Evolutionary conservation across 176 grass and related monocot species (phyloP).

Genomic region (Pontederia crassipes): DNA sequence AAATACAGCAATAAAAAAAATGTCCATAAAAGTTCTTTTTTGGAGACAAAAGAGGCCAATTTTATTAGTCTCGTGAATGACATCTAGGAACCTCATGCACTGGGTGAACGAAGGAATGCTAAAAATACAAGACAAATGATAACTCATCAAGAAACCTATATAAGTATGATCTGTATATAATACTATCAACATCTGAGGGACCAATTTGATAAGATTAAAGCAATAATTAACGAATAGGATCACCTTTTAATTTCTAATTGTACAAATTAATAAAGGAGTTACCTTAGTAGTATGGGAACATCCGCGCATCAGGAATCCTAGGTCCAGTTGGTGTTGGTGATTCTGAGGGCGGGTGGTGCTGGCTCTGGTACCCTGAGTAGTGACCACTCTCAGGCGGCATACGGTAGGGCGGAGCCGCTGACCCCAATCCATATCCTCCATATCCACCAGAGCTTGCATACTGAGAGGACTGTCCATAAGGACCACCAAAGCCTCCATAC

Average conservation of each 20-base stretch:
- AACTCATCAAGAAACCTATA: too few relatives aligned
- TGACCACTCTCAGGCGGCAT: slow-evolving; percentile 64
- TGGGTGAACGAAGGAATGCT: too few relatives aligned
- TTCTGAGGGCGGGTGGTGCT: slow-evolving; percentile 42
- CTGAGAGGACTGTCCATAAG: slow-evolving; percentile 16
- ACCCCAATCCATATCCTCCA: slow-evolving; percentile 46
- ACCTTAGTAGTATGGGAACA: slow-evolving; percentile 96
- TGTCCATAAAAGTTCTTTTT: too few relatives aligned
- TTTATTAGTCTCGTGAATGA: too few relatives aligned
- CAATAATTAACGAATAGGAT: too few relatives aligned
- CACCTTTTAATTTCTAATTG: background rate
- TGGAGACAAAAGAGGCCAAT: too few relatives aligned
- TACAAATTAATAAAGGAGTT: slow-evolving; percentile 10
- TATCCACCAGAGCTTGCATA: slow-evolving; percentile 49
- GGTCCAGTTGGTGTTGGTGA: slow-evolving; percentile 58
- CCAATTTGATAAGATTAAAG: slow-evolving; percentile 3
- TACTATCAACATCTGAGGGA: too few relatives aligned
- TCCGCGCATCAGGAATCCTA: slow-evolving; percentile 33
- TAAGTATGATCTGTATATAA: too few relatives aligned
- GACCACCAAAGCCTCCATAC: slow-evolving; percentile 48
- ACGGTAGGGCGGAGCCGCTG: slow-evolving; percentile 28
- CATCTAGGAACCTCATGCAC: too few relatives aligned
- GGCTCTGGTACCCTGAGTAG: slow-evolving; percentile 50
- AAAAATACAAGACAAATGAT: too few relatives aligned
- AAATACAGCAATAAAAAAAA: too few relatives aligned